Percentiles rank a stretch among this genome's conserved stretches.
Evolutionary conservation across 352 stramenopile species (phyloP).

Genomic region (Phytophthora constricta): DNA sequence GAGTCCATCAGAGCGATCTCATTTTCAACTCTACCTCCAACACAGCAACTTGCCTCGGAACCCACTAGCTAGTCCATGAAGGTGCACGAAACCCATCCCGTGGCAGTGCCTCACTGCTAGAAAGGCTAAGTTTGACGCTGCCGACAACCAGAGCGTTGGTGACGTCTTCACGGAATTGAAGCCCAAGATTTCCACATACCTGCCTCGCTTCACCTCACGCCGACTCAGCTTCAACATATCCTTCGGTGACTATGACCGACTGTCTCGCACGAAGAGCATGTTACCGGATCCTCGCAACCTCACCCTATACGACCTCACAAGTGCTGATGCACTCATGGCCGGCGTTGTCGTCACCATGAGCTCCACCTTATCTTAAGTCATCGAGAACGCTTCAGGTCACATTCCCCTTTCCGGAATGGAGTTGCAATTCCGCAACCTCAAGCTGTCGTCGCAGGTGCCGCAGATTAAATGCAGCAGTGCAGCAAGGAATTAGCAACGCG

Average conservation of each 20-base stretch:
- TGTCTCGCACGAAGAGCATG: slow-evolving; percentile 38
- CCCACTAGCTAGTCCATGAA: no score
- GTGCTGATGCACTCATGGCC: slow-evolving; percentile 60
- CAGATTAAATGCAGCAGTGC: slow-evolving; percentile 30
- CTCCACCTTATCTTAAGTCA: slow-evolving; percentile 47
- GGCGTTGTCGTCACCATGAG: slow-evolving; percentile 63
- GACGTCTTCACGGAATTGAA: slow-evolving; percentile 30
- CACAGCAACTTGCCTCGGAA: no score
- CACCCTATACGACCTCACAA: slow-evolving; percentile 44
- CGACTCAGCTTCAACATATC: slow-evolving; percentile 29
- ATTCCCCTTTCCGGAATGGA: slow-evolving; percentile 61
- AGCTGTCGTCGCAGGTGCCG: slow-evolving; percentile 42
- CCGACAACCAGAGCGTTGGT: slow-evolving; percentile 22
- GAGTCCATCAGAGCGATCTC: no score
- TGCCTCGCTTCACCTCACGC: slow-evolving; percentile 41
- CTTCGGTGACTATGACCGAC: slow-evolving; percentile 14
- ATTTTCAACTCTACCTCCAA: no score
- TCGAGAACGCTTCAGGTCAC: slow-evolving; percentile 51
- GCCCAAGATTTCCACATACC: slow-evolving; percentile 29
- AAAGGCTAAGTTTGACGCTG: no score
- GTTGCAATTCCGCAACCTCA: slow-evolving; percentile 61
- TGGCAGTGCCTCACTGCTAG: no score
- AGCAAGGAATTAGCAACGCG: no score
- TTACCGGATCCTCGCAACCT: slow-evolving; percentile 35
- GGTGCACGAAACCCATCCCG: no score